A percentile compares a stretch with the other conserved stretches of the same genome.
Evolutionary conservation across 768 basidiomycete genomes (phyloP).

Genomic region (Auriculariales sp.): DNA sequence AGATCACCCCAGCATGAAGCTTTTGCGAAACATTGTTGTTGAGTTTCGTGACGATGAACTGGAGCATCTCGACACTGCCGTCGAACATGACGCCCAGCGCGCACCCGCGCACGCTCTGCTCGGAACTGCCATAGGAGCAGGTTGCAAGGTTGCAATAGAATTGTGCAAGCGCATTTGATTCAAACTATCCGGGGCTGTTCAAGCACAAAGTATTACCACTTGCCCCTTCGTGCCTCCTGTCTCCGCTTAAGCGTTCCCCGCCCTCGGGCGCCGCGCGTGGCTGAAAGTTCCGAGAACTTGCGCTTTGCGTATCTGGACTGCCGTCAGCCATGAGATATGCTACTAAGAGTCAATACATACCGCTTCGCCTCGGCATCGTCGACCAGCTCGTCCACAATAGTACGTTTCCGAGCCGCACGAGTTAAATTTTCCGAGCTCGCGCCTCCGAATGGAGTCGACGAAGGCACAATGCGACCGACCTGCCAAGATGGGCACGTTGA

Average conservation of each 20-base stretch:
- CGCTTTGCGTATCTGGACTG: too few species aligned
- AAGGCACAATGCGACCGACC: slow-evolving; percentile 69
- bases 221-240: slow-evolving; percentile 44
- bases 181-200: too few species aligned
- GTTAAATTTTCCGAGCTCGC: slow-evolving; percentile 58
- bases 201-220: too few species aligned
- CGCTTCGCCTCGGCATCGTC: slow-evolving; percentile 75
- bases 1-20: slow-evolving; percentile 63
- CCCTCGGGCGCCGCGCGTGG: slow-evolving; percentile 50
- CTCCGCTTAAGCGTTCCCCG: slow-evolving; percentile 54
- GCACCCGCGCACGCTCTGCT: slow-evolving; percentile 86
- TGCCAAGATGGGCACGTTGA: slow-evolving; percentile 15
- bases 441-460: slow-evolving; percentile 57
- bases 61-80: slow-evolving; percentile 84
- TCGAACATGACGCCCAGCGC: slow-evolving; percentile 73
- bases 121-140: slow-evolving; percentile 68
- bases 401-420: slow-evolving; percentile 57
- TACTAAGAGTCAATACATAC: too few species aligned
- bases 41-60: slow-evolving; percentile 93
- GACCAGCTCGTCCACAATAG: slow-evolving; percentile 76
- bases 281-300: slow-evolving; percentile 73
- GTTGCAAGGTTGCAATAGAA: slow-evolving; percentile 84
- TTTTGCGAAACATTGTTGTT: slow-evolving; percentile 54
- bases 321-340: too few species aligned
- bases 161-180: slow-evolving; percentile 68